Conservation (phyloP, 805 yeast species). For the Nadsonia fulvescens region DNA sequence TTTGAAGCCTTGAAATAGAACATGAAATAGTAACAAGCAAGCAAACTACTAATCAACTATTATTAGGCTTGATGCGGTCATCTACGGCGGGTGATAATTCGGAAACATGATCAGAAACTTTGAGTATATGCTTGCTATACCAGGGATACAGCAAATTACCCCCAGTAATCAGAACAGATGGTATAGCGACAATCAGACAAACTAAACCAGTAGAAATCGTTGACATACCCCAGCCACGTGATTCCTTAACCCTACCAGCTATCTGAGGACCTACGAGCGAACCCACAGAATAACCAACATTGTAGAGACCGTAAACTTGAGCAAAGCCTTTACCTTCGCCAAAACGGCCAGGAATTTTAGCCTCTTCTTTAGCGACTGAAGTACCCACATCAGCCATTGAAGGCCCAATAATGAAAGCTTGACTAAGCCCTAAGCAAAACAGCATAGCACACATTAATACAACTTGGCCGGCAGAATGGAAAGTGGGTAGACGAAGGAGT, state of each 20-base stretch:
- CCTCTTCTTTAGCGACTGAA: constrained; percentile 12
- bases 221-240: constrained; percentile 13
- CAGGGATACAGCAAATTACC: constrained; percentile 12
- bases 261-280: constrained; percentile 18
- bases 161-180: constrained; percentile 15
- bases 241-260: constrained; percentile 13
- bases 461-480: constrained; percentile 11
- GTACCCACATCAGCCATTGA: constrained; percentile 16
- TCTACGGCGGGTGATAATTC: too few relatives aligned
- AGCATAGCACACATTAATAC: constrained; percentile 16
- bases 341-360: constrained; percentile 13
- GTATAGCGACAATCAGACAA: constrained; percentile 9
- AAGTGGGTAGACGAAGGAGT: constrained; percentile 15
- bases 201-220: constrained; percentile 12
- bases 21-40: too few relatives aligned
- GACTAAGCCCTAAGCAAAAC: constrained; percentile 12
- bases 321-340: constrained; percentile 18
- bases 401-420: constrained; percentile 13
- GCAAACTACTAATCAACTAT: too few relatives aligned
- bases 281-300: constrained; percentile 18
- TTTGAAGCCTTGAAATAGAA: too few relatives aligned
- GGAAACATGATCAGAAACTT: too few relatives aligned
- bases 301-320: constrained; percentile 19
- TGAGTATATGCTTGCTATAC: too few relatives aligned
- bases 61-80: too few relatives aligned